phyloP scores from a whole-genome alignment of 2,329 filamentous ascomycete genomes.

The Calonectria henricotiae region DNA sequence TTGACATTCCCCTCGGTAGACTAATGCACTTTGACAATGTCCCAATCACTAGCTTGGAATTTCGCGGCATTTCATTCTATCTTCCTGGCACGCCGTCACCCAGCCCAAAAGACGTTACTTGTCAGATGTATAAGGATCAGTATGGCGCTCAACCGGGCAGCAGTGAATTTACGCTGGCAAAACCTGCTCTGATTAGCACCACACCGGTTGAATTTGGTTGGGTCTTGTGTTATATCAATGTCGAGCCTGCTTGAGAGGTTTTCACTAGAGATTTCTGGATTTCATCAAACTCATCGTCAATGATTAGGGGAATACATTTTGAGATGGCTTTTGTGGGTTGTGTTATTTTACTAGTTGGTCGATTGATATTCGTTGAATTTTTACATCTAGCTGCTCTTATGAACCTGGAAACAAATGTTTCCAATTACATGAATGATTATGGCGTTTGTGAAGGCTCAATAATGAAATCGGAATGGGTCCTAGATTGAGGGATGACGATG shows the following conservation, averaged over 20 bases:
- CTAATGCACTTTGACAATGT: constrained; percentile 26
- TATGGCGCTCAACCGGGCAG: constrained; percentile 42
- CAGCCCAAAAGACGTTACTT: constrained; percentile 32
- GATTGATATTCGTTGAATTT: too few relatives aligned
- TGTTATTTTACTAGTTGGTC: too few relatives aligned
- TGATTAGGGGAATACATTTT: too few relatives aligned
- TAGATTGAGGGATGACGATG: too few relatives aligned
- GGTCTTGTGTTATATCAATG: constrained; percentile 42
- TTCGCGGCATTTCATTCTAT: constrained; percentile 34
- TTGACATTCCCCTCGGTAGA: constrained; percentile 32
- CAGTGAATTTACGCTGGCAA: constrained; percentile 30
- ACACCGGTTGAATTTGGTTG: constrained; percentile 42
- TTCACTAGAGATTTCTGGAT: too few relatives aligned
- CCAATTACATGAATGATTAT: too few relatives aligned
- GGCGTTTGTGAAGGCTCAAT: too few relatives aligned
- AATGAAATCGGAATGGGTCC: too few relatives aligned
- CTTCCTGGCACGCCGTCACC: constrained; percentile 16
- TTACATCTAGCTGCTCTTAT: too few relatives aligned
- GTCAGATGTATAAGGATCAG: constrained; percentile 47
- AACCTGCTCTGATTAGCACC: constrained; percentile 36
- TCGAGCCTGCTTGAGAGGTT: not conserved
- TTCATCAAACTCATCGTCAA: too few relatives aligned
- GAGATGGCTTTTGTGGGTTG: too few relatives aligned
- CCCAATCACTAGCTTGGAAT: constrained; percentile 28
- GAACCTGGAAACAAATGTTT: too few relatives aligned